Evolutionary conservation across 208 protist genomes (phyloP), one percentile per base, ranked within the genome.

Genomic region (Acanthamoeba healyi): DNA sequence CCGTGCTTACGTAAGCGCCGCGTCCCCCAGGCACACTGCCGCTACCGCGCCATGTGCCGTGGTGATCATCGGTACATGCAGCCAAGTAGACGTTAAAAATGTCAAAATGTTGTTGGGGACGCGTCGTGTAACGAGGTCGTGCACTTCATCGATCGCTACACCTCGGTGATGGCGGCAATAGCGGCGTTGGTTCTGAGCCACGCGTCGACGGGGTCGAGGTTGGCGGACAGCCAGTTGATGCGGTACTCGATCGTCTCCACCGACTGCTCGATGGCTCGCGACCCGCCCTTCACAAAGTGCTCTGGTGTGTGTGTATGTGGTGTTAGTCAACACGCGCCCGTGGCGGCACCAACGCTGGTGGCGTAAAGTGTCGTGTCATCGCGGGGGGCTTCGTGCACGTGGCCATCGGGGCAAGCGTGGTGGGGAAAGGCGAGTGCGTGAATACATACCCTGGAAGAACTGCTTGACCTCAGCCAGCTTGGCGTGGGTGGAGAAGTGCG

Each of bases 201-300:
- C 4, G 32, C 7, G 32, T 72, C 86, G n/a, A 92, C 38, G 26
- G 61, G 6, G 0, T 34, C 29, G 2, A 67, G 58, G 86, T 74
- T 38, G 34, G 40, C 29, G n/a, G 22, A 6, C 36, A 92, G 58
- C 86, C 86, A 92, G 2, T 12, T 24, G 51, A 92, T 92, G 51
- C 86, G 86, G 36, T 77, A 40, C 58, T 92, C 86, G 24, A 92
- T 92, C 49, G 86, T 92, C 58, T 92, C 86, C 32, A 92, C 38
- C 26, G 86, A 92, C 86, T 92, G 86, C n/a, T 92, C 86, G 32
- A 92, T 92, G 22, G 86, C 86, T 3, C 86, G 86, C 40, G 86
- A 92, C 34, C 86, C 86, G 40, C 86, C 65, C 36, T 29, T 58
- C 86, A 92, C 61, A 49, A 44, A 92, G 44, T 92, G 86, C 1